Percentiles rank a stretch among this genome's conserved stretches.
phyloP scores from a whole-genome alignment of 108 stramenopile genomes.

The Asterionellopsis glacialis region DNA sequence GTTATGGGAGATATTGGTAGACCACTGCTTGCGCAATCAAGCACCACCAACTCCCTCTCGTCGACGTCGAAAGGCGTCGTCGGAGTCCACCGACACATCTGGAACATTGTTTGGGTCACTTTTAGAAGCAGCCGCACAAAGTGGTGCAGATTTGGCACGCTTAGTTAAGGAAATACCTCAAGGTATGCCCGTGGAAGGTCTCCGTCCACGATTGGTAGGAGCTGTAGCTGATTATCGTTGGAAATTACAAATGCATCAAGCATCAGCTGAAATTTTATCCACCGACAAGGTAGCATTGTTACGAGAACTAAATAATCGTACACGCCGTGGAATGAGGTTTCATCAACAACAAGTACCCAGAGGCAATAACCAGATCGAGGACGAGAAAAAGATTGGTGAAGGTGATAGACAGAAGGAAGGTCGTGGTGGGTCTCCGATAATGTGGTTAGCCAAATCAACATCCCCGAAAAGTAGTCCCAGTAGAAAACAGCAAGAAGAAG shows the following conservation, averaged over 20 bases:
- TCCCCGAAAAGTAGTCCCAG: too few relatives aligned
- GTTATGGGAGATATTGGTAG: constrained; percentile 68
- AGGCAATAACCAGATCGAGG: too few relatives aligned
- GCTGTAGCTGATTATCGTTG: constrained; percentile 79
- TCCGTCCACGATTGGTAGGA: constrained; percentile 69
- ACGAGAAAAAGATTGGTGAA: too few relatives aligned
- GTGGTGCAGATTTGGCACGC: constrained; percentile 66
- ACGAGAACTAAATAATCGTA: constrained; percentile 59
- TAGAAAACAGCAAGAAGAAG: too few relatives aligned
- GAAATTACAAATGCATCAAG: constrained; percentile 69
- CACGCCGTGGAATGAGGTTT: constrained; percentile 49
- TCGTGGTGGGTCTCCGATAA: too few relatives aligned
- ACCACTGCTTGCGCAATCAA: constrained; percentile 37
- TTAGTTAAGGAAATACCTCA: constrained; percentile 64
- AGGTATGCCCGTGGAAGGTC: constrained; percentile 78
- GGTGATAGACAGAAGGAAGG: too few relatives aligned
- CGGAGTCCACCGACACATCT: constrained; percentile 10
- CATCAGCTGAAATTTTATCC: constrained; percentile 29
- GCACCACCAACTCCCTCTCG: not conserved
- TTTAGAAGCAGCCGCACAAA: constrained; percentile 71
- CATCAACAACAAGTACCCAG: not conserved
- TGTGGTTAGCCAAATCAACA: too few relatives aligned
- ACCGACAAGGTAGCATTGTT: constrained; percentile 57
- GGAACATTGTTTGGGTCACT: constrained; percentile 69
- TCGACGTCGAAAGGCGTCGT: not conserved